Evolutionary conservation across 805 yeast species (phyloP).

Genomic region (Cyberlindnera veronae): DNA sequence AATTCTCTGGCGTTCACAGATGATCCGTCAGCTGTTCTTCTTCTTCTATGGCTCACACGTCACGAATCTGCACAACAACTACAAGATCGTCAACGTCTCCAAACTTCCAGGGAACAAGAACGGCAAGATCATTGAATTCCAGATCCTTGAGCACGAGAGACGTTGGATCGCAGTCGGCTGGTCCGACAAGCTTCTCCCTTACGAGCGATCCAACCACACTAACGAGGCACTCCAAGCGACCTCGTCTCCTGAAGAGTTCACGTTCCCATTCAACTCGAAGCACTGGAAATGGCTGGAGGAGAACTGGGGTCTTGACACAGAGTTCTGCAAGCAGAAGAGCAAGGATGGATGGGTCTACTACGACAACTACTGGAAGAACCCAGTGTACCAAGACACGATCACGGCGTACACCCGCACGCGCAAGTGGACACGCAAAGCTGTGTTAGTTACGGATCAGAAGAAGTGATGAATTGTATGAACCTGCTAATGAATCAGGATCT

Average conservation of each 20-base stretch:
- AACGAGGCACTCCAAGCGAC: slow-evolving; percentile 34
- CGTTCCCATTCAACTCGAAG: slow-evolving; percentile 43
- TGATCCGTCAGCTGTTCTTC: slow-evolving; percentile 35
- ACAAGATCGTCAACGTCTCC: slow-evolving; percentile 36
- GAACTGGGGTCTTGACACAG: slow-evolving; percentile 45
- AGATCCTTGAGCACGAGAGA: slow-evolving; percentile 53
- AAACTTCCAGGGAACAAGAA: slow-evolving; percentile 39
- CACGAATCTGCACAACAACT: slow-evolving; percentile 22
- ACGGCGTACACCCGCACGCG: slow-evolving; percentile 50
- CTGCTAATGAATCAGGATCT: too few relatives aligned
- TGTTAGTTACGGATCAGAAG: slow-evolving; percentile 17
- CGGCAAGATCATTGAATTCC: slow-evolving; percentile 47
- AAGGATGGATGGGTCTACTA: slow-evolving; percentile 53
- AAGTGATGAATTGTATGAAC: neutral
- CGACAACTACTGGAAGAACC: slow-evolving; percentile 48
- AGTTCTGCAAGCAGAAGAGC: slow-evolving; percentile 35
- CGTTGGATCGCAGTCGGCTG: slow-evolving; percentile 64
- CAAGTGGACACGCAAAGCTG: slow-evolving; percentile 48
- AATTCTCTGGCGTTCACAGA: slow-evolving; percentile 44
- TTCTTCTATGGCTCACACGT: slow-evolving; percentile 36
- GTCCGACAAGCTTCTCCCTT: slow-evolving; percentile 47
- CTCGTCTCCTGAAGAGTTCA: slow-evolving; percentile 34
- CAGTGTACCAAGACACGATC: slow-evolving; percentile 41
- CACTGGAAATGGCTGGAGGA: slow-evolving; percentile 59
- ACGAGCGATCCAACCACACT: slow-evolving; percentile 49